phyloP scores from a whole-genome alignment of 257 asterid species.

The Buddleja alternifolia region DNA sequence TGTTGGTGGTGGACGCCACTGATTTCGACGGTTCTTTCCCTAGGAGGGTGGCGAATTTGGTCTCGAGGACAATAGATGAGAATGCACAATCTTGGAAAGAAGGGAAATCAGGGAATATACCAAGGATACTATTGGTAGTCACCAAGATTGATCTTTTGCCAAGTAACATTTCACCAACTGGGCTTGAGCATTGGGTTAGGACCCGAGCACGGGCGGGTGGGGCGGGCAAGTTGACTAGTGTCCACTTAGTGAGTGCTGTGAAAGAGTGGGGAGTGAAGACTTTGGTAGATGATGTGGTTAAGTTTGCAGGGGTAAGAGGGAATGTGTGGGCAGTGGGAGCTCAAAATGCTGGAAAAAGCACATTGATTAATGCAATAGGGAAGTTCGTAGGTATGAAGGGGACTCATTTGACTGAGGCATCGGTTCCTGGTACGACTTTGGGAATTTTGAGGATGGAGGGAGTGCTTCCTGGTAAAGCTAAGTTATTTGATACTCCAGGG shows the following conservation, averaged over 20 bases:
- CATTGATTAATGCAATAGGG: conserved; percentile 76
- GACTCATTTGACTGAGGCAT: conserved; percentile 85
- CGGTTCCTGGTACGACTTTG: conserved; percentile 86
- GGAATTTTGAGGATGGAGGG: conserved; percentile 92
- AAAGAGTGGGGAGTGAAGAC: conserved; percentile 87
- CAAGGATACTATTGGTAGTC: conserved; percentile 74
- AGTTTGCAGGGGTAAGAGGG: conserved; percentile 78
- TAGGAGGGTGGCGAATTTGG: conserved; percentile 67
- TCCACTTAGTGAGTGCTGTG: conserved; percentile 87
- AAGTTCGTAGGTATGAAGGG: conserved; percentile 58
- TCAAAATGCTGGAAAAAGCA: conserved; percentile 92
- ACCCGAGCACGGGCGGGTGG: conserved; percentile 84
- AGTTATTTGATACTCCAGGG: conserved; percentile 89
- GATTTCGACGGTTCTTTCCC: conserved; percentile 96
- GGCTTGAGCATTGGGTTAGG: conserved; percentile 88
- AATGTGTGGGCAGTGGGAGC: conserved; percentile 93
- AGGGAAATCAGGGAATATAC: conserved; percentile 84
- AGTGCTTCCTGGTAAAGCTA: conserved; percentile 84
- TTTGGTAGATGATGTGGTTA: conserved; percentile 75
- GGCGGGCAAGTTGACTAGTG: conserved; percentile 61
- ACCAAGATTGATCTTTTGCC: conserved; percentile 91
- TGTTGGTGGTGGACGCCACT: conserved; percentile 82
- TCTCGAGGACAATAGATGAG: conserved; percentile 64
- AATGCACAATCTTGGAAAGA: conserved; percentile 77
- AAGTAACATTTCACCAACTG: conserved; percentile 72